A percentile compares a stretch with the other conserved stretches of the same genome.
phyloP scores from a whole-genome alignment of 208 protist genomes.

The Hexamita inflata region DNA sequence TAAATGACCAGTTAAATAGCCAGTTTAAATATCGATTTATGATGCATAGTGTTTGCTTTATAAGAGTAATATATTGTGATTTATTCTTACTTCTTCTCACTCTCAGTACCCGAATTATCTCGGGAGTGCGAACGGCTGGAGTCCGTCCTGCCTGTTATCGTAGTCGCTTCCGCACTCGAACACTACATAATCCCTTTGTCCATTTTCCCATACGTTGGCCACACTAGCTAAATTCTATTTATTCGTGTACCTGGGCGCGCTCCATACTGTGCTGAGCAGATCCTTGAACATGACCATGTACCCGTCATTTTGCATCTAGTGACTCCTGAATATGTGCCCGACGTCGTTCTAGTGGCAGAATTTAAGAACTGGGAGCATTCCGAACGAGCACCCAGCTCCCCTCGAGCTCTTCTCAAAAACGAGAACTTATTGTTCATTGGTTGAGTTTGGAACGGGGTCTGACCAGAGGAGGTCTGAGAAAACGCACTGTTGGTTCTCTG shows the following conservation, averaged over 20 bases:
- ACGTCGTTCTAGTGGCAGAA: constrained; percentile 60
- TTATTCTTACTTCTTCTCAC: too few species aligned
- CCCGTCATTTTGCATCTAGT: constrained; percentile 64
- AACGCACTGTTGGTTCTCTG: constrained; percentile 22
- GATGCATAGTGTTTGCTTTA: too few species aligned
- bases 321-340: constrained; percentile 57
- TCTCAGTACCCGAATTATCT: too few species aligned
- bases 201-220: not conserved
- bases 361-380: constrained; percentile 49
- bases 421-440: too few species aligned
- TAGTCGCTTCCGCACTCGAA: constrained; percentile 13
- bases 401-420: constrained; percentile 31
- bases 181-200: not conserved
- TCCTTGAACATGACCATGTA: constrained; percentile 55
- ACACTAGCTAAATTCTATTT: constrained; percentile 14
- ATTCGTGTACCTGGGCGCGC: constrained; percentile 79
- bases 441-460: constrained; percentile 25
- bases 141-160: too few species aligned
- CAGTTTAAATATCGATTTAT: too few species aligned
- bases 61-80: too few species aligned
- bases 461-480: constrained; percentile 35
- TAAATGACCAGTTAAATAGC: too few species aligned
- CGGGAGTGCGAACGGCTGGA: too few species aligned
- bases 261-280: constrained; percentile 73
- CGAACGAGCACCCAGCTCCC: constrained; percentile 60